These are phyloP conservation scores for Aspergillus diversus DNA, from an alignment of 495 filamentous ascomycete genomes.

Conservation along the genomic window DNA sequence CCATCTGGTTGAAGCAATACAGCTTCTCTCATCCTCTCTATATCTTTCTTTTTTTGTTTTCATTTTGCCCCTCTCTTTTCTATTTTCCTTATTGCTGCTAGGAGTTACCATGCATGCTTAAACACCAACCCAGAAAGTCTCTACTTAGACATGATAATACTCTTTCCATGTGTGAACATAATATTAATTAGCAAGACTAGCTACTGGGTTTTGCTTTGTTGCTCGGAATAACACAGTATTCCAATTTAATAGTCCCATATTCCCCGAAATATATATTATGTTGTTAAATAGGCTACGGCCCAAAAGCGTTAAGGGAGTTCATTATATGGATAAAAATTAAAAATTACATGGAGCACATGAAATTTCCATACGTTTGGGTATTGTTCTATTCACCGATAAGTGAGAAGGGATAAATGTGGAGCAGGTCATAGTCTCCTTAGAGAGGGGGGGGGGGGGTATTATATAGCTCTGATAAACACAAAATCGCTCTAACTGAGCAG, in stretches of 20 bases:
- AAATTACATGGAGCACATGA: not conserved
- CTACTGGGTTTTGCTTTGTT: not conserved
- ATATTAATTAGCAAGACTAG: not conserved
- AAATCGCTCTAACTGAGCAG: not conserved
- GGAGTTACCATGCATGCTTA: not conserved
- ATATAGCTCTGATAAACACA: not conserved
- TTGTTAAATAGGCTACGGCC: too few relatives aligned
- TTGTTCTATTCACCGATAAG: too few relatives aligned
- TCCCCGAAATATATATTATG: not conserved
- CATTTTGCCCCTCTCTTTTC: not conserved
- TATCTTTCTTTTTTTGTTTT: slow-evolving; percentile 1
- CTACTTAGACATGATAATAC: too few relatives aligned
- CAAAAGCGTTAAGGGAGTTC: too few relatives aligned
- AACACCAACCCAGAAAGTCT: not conserved
- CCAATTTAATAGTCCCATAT: not conserved
- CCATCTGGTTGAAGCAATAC: not conserved
- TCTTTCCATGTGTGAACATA: too few relatives aligned
- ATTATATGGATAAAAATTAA: not conserved
- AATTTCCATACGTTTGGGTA: too few relatives aligned
- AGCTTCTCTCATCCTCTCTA: slow-evolving; percentile 10
- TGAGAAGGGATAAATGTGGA: too few relatives aligned
- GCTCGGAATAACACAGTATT: too few relatives aligned
- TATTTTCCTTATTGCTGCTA: not conserved
- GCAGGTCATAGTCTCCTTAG: too few relatives aligned
- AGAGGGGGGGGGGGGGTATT: not conserved